These are phyloP conservation scores for Podila epigama DNA, from an alignment of 192 early-diverging fungal species.

Conservation along the genomic window DNA sequence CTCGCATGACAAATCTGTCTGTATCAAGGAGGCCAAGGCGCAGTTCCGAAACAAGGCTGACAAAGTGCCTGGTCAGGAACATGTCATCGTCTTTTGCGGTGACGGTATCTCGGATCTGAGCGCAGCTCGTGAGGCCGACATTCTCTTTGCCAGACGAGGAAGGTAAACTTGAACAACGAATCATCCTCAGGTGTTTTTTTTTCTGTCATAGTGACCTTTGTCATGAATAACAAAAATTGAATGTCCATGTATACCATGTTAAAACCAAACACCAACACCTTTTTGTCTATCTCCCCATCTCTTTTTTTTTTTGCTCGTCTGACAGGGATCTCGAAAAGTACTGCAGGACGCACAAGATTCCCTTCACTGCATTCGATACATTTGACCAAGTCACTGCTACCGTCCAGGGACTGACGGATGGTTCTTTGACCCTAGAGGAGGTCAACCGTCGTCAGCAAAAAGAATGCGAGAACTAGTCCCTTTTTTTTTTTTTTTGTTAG, in stretches of 20 bases:
- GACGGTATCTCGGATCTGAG: conserved; percentile 82
- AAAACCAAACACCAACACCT: not conserved
- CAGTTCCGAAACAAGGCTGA: conserved; percentile 13
- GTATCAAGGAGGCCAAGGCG: conserved; percentile 25
- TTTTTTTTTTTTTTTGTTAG: not conserved
- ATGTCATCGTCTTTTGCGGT: conserved; percentile 74
- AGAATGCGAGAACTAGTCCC: conserved; percentile 7
- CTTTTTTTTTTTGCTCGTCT: not conserved
- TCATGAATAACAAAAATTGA: not conserved
- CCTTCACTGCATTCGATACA: conserved; percentile 61
- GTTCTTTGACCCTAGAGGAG: conserved; percentile 15
- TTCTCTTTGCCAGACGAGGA: conserved; percentile 77
- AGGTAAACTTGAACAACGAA: too few relatives aligned
- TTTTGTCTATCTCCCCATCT: not conserved
- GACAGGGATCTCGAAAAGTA: conserved; percentile 70
- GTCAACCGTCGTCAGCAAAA: conserved; percentile 24
- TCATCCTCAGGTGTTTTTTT: too few relatives aligned
- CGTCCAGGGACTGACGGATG: conserved; percentile 20
- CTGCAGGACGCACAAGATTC: conserved; percentile 66
- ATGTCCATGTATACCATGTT: not conserved
- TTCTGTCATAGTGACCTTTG: too few relatives aligned
- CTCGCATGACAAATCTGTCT: conserved; percentile 71
- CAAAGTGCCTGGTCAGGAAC: conserved; percentile 6
- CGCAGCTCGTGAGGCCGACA: conserved; percentile 77
- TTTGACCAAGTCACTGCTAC: conserved; percentile 54